phyloP scores from a whole-genome alignment of 257 asterid genomes.

The Solanum piurae region DNA sequence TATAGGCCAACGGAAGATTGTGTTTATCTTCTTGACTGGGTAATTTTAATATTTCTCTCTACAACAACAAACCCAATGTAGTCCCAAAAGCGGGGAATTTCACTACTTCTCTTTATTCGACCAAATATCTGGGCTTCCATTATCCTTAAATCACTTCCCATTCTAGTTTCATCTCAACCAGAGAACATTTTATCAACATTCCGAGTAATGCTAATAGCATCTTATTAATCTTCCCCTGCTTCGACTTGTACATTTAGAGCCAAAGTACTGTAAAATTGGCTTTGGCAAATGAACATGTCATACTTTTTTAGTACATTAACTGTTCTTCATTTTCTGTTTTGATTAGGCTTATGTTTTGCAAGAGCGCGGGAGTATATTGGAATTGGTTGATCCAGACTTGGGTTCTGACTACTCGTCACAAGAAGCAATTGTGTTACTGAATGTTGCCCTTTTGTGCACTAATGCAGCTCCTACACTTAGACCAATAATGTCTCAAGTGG shows the following conservation, averaged over 20 bases:
- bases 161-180: background rate
- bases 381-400: conserved; percentile 66
- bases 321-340: background rate
- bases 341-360: conserved; percentile 82
- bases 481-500: conserved; percentile 85
- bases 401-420: conserved; percentile 53
- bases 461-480: conserved; percentile 76
- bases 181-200: background rate
- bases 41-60: conserved; percentile 3
- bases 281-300: background rate
- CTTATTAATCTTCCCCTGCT: background rate
- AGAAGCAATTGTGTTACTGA: conserved; percentile 57
- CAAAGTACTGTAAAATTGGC: background rate
- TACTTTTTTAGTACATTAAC: background rate
- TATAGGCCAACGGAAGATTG: conserved; percentile 66
- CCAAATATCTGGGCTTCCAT: background rate
- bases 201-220: background rate
- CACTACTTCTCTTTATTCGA: background rate
- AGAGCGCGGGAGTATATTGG: conserved; percentile 60
- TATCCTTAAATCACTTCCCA: background rate
- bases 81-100: conserved; percentile 26
- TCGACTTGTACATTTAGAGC: background rate
- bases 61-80: background rate
- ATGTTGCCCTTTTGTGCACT: conserved; percentile 75
- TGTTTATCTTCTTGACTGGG: conserved; percentile 88